Evolutionary conservation across 345 rosid species (phyloP).

Genomic region (Brassica napus): DNA sequence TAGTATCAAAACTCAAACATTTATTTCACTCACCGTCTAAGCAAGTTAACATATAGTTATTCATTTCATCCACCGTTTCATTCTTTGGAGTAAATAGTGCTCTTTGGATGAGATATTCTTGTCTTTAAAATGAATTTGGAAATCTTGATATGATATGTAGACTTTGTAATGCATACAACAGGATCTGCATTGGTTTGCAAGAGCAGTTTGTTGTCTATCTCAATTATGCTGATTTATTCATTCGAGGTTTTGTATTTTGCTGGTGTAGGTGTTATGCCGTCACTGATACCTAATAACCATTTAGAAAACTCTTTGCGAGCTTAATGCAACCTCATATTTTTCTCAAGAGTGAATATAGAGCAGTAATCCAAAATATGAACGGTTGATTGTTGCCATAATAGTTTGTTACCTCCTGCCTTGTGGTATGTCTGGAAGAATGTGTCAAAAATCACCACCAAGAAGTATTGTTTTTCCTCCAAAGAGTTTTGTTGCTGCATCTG

Average conservation of each 20-base stretch:
- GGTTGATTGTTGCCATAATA: too few species aligned
- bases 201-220: neutral
- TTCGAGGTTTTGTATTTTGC: neutral
- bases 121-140: neutral
- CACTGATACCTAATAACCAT: neutral
- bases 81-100: conserved; percentile 15
- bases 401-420: too few species aligned
- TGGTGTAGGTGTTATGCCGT: neutral
- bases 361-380: too few species aligned
- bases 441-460: too few species aligned
- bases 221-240: neutral
- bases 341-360: too few species aligned
- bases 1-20: neutral
- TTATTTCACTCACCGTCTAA: neutral
- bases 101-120: neutral
- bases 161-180: neutral
- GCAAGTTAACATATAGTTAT: neutral
- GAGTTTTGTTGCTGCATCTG: neutral
- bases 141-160: conserved; percentile 12
- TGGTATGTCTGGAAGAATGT: too few species aligned
- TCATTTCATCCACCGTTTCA: neutral
- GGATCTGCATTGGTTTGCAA: neutral
- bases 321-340: too few species aligned
- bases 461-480: neutral
- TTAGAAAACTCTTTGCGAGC: too few species aligned